phyloP scores from a whole-genome alignment of 495 filamentous ascomycete species.

The Amniculicola lignicola region DNA sequence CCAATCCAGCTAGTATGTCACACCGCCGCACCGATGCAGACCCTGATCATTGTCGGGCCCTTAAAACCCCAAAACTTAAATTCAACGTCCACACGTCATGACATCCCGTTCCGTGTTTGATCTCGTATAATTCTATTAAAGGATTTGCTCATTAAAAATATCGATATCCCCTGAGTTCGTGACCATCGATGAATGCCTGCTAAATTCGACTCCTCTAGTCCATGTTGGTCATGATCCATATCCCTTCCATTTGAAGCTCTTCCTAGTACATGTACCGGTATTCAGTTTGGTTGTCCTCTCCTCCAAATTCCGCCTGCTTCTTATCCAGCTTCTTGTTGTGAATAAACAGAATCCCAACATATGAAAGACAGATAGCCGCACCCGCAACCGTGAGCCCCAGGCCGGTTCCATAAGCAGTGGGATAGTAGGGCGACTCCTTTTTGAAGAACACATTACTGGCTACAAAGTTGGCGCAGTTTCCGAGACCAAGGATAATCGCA shows the following conservation, averaged over 20 bases:
- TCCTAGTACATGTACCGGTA: conserved; percentile 22
- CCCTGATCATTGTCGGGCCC: too few relatives aligned
- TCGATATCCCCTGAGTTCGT: too few relatives aligned
- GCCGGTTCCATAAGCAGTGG: conserved; percentile 25
- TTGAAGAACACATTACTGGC: conserved; percentile 30
- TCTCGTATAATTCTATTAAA: too few relatives aligned
- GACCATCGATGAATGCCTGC: too few relatives aligned
- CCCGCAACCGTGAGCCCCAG: conserved; percentile 16
- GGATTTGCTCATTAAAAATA: too few relatives aligned
- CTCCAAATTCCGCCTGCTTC: conserved; percentile 9
- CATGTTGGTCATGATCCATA: too few relatives aligned
- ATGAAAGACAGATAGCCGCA: conserved; percentile 12
- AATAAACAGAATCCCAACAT: conserved; percentile 9
- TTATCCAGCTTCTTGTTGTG: conserved; percentile 27
- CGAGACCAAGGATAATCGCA: conserved; percentile 26
- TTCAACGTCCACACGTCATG: too few relatives aligned
- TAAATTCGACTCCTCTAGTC: too few relatives aligned
- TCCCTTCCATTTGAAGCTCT: not conserved
- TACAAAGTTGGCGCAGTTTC: conserved; percentile 33
- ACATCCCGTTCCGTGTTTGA: too few relatives aligned
- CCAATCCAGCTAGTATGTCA: too few relatives aligned
- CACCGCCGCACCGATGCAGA: too few relatives aligned
- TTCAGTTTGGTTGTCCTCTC: conserved; percentile 24
- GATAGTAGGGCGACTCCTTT: conserved; percentile 24
- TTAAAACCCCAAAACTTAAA: too few relatives aligned